Base-by-base conservation (phyloP, 1,284 basidiomycete species). In the Amylostereum chailletii region DNA sequence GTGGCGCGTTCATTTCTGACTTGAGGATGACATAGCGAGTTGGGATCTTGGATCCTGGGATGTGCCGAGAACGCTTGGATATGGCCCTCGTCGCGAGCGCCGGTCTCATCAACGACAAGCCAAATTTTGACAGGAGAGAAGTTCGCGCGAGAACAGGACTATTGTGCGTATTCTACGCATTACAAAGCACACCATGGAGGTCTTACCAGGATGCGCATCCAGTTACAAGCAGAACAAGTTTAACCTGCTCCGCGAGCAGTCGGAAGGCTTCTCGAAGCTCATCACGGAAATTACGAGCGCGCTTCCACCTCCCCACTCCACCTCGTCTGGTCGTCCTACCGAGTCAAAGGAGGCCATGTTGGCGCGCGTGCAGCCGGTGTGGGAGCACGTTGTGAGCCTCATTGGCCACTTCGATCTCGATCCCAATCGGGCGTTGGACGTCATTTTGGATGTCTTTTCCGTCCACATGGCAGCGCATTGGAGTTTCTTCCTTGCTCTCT, bases 151-250 rank as follows among this genome's bases (percentile, higher is more conserved):
- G 87, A 48, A 92, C 89, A 0, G 82, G 79, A 10, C 70, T 90
- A 47, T 89, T 90, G 88, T 91, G 63, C 64, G 87, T 77, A 32
- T 30, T 48, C 26, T 33, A 42, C 2, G 45, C n/a, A 40, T 39
- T 43, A 37, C 4, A 36, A 5, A 32, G 38, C 48, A 7, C 44
- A 48, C 29, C 5, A 6, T 8, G 10, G 9, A 19, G 19, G 19
- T 47, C 34, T 6, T 3, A 29, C 39, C 8, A 34, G 39, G 40
- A 30, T 37, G 3, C 32, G 8, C 38, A 52, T 34, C 46, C 33
- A 90, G 87, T 68, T 99, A 95, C 76, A 97, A 95, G 66, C 96
- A 99, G 66, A 94, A 94, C 69, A 98, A 97, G 67, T 97, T 94
- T 74, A 99, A 99, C 61, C 78, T 99, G 34, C 77, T 98, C 7